These are phyloP conservation scores for Pichia sp. DNA, from an alignment of 1,139 yeast species.

Conservation along the genomic window DNA sequence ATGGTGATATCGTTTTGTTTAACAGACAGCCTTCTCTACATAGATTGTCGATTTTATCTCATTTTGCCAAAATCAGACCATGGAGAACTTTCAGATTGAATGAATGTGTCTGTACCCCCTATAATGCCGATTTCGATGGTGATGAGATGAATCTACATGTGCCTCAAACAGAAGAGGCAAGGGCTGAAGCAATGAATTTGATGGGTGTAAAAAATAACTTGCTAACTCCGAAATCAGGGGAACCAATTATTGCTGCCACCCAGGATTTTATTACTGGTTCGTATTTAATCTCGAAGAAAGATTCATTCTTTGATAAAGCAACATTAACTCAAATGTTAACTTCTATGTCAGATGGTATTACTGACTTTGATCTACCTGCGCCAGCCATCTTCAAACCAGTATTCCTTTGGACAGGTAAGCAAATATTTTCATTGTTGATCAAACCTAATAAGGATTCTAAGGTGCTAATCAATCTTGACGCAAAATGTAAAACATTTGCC, in stretches of 20 bases:
- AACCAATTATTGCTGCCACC: slow-evolving; percentile 98
- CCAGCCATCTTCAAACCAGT: slow-evolving; percentile 90
- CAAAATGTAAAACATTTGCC: slow-evolving; percentile 82
- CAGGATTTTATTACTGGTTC: slow-evolving; percentile 99
- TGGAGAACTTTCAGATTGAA: slow-evolving; percentile 97
- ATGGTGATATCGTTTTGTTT: slow-evolving; percentile 92
- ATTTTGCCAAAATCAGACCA: slow-evolving; percentile 92
- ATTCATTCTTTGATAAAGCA: slow-evolving; percentile 86
- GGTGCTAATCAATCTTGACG: slow-evolving; percentile 86
- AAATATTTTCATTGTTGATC: slow-evolving; percentile 81
- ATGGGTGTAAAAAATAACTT: slow-evolving; percentile 98
- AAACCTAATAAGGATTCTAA: slow-evolving; percentile 72
- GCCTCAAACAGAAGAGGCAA: slow-evolving; percentile 98
- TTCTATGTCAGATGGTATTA: slow-evolving; percentile 93
- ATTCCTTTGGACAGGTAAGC: slow-evolving; percentile 95
- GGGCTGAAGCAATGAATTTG: slow-evolving; percentile 94
- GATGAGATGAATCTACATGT: slow-evolving; percentile 99
- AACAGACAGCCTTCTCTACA: slow-evolving; percentile 98
- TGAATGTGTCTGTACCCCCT: slow-evolving; percentile 99
- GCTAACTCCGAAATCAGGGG: slow-evolving; percentile 95
- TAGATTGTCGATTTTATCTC: slow-evolving; percentile 88
- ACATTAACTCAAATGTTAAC: slow-evolving; percentile 75
- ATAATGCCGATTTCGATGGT: slow-evolving; percentile 99
- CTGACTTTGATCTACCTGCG: slow-evolving; percentile 90
- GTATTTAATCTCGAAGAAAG: slow-evolving; percentile 86